phyloP scores from a whole-genome alignment of 2,329 filamentous ascomycete genomes.

The Cytospora piceae region DNA sequence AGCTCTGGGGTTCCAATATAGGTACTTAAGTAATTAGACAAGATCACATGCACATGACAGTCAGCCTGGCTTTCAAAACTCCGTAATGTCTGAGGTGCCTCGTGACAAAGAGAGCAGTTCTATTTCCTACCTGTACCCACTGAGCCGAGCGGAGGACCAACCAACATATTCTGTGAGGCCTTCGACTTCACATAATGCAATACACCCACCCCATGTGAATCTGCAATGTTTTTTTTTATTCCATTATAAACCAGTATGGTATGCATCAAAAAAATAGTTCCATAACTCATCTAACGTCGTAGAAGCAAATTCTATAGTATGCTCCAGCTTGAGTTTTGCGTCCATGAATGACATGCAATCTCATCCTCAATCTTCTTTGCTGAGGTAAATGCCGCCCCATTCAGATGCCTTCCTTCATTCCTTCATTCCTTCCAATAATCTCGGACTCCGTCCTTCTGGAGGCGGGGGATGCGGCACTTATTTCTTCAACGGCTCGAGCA shows the following conservation, averaged over 20 bases:
- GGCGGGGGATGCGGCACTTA: slow-evolving; percentile 5
- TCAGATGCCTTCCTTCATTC: slow-evolving; percentile 13
- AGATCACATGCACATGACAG: neutral
- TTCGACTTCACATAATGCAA: neutral
- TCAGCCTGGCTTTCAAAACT: neutral
- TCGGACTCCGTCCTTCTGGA: neutral
- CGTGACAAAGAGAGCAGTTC: no score
- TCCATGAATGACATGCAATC: slow-evolving; percentile 1
- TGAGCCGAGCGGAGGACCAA: no score
- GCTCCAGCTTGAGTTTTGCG: slow-evolving; percentile 17
- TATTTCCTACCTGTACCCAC: no score
- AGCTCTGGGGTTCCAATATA: no score
- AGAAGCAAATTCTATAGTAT: slow-evolving; percentile 20
- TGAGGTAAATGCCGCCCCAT: slow-evolving; percentile 1
- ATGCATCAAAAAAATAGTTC: slow-evolving; percentile 7
- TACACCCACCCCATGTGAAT: neutral
- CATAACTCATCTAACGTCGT: slow-evolving; percentile 28
- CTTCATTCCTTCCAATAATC: slow-evolving; percentile 1
- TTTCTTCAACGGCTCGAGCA: slow-evolving; percentile 68
- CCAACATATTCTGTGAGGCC: no score
- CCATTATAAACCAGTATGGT: neutral
- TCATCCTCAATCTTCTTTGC: slow-evolving; percentile 9
- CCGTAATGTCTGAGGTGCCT: neutral
- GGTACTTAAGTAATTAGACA: no score
- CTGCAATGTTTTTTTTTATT: neutral